These are phyloP conservation scores for Aspergillus carbonarius DNA, from an alignment of 2,329 filamentous ascomycete genomes.

Conservation along the genomic window DNA sequence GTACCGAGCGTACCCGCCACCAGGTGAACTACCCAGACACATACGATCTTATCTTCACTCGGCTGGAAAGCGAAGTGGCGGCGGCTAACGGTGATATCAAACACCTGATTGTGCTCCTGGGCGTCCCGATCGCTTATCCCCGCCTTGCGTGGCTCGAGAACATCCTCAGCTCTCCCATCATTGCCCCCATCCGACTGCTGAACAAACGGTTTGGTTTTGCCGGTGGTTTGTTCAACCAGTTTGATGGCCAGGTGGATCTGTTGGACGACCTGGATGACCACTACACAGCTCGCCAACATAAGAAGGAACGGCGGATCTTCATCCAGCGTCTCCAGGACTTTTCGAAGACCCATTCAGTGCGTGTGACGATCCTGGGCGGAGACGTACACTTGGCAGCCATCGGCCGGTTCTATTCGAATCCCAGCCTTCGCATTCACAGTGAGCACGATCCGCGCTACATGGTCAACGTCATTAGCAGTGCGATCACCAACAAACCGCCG, in stretches of 20 bases:
- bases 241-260: conserved; percentile 73
- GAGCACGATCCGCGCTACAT: conserved; percentile 64
- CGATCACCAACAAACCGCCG: conserved; percentile 68
- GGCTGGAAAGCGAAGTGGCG: conserved; percentile 53
- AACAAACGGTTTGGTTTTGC: conserved; percentile 88
- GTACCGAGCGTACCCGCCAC: conserved; percentile 78
- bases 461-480: conserved; percentile 63
- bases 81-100: conserved; percentile 57
- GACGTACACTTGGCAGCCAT: conserved; percentile 65
- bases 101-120: conserved; percentile 63
- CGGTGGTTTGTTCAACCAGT: conserved; percentile 86
- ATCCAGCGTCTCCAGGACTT: conserved; percentile 64
- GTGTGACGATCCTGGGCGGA: conserved; percentile 62
- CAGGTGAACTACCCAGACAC: conserved; percentile 83
- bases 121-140: conserved; percentile 68
- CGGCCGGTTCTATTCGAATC: conserved; percentile 64
- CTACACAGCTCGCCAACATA: conserved; percentile 90
- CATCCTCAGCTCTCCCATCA: conserved; percentile 79
- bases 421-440: conserved; percentile 55
- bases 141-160: conserved; percentile 97
- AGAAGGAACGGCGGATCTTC: conserved; percentile 76
- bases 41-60: conserved; percentile 59
- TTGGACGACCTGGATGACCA: conserved; percentile 67
- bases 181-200: conserved; percentile 83
- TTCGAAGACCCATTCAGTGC: conserved; percentile 55